Evolutionary conservation across 2,329 filamentous ascomycete genomes (phyloP), one percentile per base, ranked within the genome.

Genomic region (Sclerotinia subarctica): DNA sequence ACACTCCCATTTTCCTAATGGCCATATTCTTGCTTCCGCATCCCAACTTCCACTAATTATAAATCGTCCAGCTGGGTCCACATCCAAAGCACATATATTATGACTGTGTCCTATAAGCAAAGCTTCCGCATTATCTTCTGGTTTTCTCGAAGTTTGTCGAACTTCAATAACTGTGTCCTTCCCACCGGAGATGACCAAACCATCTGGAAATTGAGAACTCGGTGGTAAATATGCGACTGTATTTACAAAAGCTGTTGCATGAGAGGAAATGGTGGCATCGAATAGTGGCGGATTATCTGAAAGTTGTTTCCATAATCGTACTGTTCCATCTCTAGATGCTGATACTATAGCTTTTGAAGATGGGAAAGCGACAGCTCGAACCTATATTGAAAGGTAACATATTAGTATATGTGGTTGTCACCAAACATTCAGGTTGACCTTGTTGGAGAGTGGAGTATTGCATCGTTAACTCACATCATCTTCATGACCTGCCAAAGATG

Each of bases 1-100:
- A 13, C 86, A 86, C 76, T 96, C 93, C 92, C 94, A 97, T 72
- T 90, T 93, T 52, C 87, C 86, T n/a, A 95, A 82, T 71, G 84
- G 85, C 95, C 95, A 99, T 64, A 98, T 81, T 66, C 93, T 89
- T 38, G 93, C 94, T 72, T 93, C 90, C 42, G 87, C 87, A 79
- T 99, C 95, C 95, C 95, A 99, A 74, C 94, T 92, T 44, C 94
- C 95, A 72, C 94, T 98, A 58, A 97, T 89, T 52, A 98, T 84
- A 78, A 88, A 92, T 57, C 82, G 86, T 2, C 89, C 90, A 69
- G 88, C 85, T 0, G 90, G 86, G 63, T 89, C 90, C 21, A 92
- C 89, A 75, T 96, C 92, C 56, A 99, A 81, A 11, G 94, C 86
- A 78, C 94, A 97, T 57, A 99, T 88, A 75, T 98, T 98, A 78